These are phyloP conservation scores for Teratosphaeria nubilosa DNA, from an alignment of 2,329 filamentous ascomycete genomes.

Conservation along the genomic window DNA sequence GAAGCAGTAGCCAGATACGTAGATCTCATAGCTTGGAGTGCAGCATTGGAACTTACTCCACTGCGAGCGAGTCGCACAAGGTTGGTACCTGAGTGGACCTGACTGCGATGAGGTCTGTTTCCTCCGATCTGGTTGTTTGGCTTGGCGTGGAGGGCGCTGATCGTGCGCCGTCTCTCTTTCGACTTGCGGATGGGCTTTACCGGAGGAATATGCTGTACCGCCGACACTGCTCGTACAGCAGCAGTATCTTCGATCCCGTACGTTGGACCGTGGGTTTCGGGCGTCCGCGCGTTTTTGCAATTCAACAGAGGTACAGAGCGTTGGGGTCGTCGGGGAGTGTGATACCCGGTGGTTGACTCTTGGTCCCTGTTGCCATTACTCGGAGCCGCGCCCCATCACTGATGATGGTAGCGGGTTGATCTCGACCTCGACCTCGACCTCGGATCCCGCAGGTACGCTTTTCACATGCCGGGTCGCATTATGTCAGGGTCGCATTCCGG, in stretches of 20 bases:
- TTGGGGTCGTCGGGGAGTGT: background rate
- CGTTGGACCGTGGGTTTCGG: background rate
- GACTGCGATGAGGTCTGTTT: background rate
- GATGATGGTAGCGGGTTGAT: background rate
- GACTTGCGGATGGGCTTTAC: background rate
- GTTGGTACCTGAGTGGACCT: background rate
- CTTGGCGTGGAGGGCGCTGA: background rate
- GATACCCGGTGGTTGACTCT: background rate
- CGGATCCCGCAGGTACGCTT: background rate
- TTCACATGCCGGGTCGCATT: background rate
- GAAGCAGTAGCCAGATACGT: background rate
- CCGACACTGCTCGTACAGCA: background rate
- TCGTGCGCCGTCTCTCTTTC: background rate
- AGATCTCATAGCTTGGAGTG: background rate
- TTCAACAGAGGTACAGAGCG: background rate
- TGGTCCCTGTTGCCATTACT: background rate
- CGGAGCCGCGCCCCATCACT: background rate
- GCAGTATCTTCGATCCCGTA: background rate
- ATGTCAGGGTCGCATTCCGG: background rate
- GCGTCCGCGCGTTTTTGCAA: background rate
- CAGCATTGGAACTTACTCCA: background rate
- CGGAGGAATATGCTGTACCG: background rate
- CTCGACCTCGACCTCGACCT: background rate
- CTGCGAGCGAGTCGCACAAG: background rate
- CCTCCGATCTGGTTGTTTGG: background rate